Evolutionary conservation across 2,329 filamentous ascomycete genomes (phyloP), one percentile per base, ranked within the genome.

Genomic region (Blastomyces emzantsi): DNA sequence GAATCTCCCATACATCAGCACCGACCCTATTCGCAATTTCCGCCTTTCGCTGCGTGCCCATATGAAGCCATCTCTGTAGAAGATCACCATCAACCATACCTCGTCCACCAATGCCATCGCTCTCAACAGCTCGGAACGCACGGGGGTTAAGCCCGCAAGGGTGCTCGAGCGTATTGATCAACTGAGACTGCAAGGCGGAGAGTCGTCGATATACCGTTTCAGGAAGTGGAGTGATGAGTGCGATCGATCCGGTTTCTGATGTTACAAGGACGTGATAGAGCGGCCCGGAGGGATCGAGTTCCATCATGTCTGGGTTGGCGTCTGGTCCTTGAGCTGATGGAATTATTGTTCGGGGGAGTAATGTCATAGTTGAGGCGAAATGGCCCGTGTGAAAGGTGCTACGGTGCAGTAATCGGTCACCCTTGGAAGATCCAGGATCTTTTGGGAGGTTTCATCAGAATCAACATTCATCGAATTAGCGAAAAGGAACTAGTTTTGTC

Each of bases 371-470:
- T 0, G 89, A 88, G 0, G 90, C 86, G 67, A 88, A 83, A 74
- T 96, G 90, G 47, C 90, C 92, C 0, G 90, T 87, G 73, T 92
- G 88, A 78, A 99, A 97, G 64, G 91, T 90, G 62, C 90, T 90
- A 65, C 90, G 87, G 75, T 93, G 90, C 8, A 99, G 83, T 30
- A 99, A 84, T 51, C 92, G 85, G 70, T 92, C 89, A 59, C 94
- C 94, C 64, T 93, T 90, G 43, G 96, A 85, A 7, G 92, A 95
- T 79, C 96, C 95, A 19, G 93, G 93, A 73, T 97, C 92, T 96
- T 69, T 55, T 13, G 39, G 45, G 45, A 62, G 49, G 9, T 28
- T 15, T 52, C 36, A 33, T 55, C 39, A 39, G 58, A 61, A 6
- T 51, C n/a, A 7, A 62, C 30, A 51, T 41, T 52, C 49, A 45